Evolutionary conservation across 768 basidiomycete genomes (phyloP).

Genomic region (Xerocomellus amylosporus): DNA sequence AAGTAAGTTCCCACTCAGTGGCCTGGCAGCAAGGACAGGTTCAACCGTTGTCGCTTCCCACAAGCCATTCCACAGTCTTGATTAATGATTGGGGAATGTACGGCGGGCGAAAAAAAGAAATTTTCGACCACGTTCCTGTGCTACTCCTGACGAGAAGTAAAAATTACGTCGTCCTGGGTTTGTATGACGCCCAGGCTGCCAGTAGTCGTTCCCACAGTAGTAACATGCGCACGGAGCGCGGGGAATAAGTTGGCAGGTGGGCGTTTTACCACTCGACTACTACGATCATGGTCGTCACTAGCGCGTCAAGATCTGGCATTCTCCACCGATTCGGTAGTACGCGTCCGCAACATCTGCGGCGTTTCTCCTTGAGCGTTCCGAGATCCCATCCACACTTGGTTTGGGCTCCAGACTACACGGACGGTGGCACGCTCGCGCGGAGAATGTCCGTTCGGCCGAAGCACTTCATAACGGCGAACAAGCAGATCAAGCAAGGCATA

Average conservation of each 20-base stretch:
- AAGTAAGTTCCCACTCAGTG: not conserved
- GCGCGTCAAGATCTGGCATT: not conserved
- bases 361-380: constrained; percentile 9
- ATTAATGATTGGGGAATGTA: not conserved
- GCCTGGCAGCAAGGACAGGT: not conserved
- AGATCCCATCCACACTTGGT: constrained; percentile 38
- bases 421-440: constrained; percentile 53
- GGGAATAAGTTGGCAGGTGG: not conserved
- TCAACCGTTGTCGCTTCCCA: not conserved
- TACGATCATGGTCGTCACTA: not conserved
- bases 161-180: not conserved
- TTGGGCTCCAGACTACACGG: constrained; percentile 65
- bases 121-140: not conserved
- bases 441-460: constrained; percentile 52
- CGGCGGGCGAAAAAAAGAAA: not conserved
- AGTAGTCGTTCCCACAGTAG: constrained; percentile 4
- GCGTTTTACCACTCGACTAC: not conserved
- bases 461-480: constrained; percentile 50
- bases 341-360: constrained; percentile 4
- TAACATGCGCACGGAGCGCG: not conserved
- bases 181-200: not conserved
- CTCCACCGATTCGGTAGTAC: not conserved
- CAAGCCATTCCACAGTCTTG: not conserved
- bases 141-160: not conserved
- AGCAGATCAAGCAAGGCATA: constrained; percentile 40